phyloP scores from a whole-genome alignment of 1,284 basidiomycete species.

The Mycena sp. region DNA sequence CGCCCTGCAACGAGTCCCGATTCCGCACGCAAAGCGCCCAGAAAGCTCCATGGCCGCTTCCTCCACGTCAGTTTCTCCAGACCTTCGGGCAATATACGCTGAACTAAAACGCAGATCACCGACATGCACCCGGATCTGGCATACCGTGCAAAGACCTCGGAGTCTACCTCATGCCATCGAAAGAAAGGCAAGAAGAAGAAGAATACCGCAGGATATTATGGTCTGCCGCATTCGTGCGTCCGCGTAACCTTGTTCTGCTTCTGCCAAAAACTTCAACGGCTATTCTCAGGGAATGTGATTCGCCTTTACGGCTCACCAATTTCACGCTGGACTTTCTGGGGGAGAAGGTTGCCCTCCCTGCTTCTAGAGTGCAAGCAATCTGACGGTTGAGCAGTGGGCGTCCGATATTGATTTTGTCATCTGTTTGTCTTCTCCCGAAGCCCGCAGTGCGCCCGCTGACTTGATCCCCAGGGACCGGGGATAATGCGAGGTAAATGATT shows the following conservation, averaged over 20 bases:
- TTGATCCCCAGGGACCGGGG: slow-evolving; percentile 79
- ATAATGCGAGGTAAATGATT: slow-evolving; percentile 78
- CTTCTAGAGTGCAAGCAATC: neutral
- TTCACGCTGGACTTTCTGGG: slow-evolving; percentile 85
- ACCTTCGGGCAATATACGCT: neutral
- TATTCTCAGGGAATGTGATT: slow-evolving; percentile 82
- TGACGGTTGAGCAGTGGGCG: slow-evolving; percentile 65
- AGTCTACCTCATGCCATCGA: slow-evolving; percentile 71
- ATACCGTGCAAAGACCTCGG: slow-evolving; percentile 60
- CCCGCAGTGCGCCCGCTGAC: slow-evolving; percentile 9
- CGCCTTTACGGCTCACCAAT: slow-evolving; percentile 82
- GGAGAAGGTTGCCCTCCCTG: slow-evolving; percentile 40
- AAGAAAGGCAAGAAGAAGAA: slow-evolving; percentile 67
- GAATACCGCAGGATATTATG: slow-evolving; percentile 62
- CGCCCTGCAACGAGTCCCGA: slow-evolving; percentile 19
- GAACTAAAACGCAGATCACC: slow-evolving; percentile 62
- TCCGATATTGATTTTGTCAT: slow-evolving; percentile 91
- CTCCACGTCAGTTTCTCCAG: slow-evolving; percentile 45
- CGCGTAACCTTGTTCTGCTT: slow-evolving; percentile 4
- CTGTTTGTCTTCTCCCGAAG: slow-evolving; percentile 53
- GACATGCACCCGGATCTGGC: slow-evolving; percentile 85
- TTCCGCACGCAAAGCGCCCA: no score
- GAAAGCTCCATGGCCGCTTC: slow-evolving; percentile 76
- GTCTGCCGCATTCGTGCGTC: slow-evolving; percentile 68
- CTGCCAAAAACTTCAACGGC: slow-evolving; percentile 16